phyloP scores from a whole-genome alignment of 78 protist genomes.

The slime mould (Dictyostelium discoideum) region dicty_2.7 NC_007088.5:8252501-8253000 shows the following conservation, averaged over 20 bases:
- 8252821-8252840: background rate
- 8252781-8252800: background rate
- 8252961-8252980: background rate
- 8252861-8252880: background rate
- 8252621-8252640: background rate
- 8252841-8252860: background rate
- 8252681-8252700: background rate
- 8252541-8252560: too few relatives aligned
- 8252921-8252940: background rate
- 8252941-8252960: background rate
- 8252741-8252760: too few relatives aligned
- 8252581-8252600: background rate
- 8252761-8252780: background rate
- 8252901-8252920: too few relatives aligned
- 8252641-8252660: background rate
- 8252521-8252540: too few relatives aligned
- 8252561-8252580: background rate
- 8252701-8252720: too few relatives aligned
- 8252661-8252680: background rate
- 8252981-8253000: too few relatives aligned
- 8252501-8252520: too few relatives aligned
- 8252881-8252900: background rate
- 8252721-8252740: too few relatives aligned
- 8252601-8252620: background rate
- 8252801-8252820: too few relatives aligned